These are phyloP conservation scores for Postia placenta DNA, from an alignment of 768 basidiomycete genomes.

Conservation along the genomic window DNA sequence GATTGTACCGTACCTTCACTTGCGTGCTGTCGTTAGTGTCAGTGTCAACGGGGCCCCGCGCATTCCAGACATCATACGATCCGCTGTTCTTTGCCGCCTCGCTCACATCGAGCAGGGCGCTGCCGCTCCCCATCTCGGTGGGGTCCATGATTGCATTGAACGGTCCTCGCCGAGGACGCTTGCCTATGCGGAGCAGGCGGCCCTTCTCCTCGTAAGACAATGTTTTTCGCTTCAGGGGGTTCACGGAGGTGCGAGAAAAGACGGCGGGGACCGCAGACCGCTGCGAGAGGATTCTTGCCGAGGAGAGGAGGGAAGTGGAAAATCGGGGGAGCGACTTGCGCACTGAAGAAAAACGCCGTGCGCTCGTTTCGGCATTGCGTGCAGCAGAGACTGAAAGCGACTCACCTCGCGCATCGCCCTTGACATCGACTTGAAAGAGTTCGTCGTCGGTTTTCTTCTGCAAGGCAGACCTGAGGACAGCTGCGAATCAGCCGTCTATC, in stretches of 20 bases:
- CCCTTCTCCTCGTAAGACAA: constrained; percentile 69
- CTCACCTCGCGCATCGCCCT: constrained; percentile 71
- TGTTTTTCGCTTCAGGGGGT: constrained; percentile 35
- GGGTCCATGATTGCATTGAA: constrained; percentile 69
- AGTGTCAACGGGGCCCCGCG: no score
- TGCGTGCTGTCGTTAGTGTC: constrained; percentile 23
- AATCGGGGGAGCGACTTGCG: constrained; percentile 53
- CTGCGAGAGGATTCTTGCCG: constrained; percentile 74
- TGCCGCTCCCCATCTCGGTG: constrained; percentile 59
- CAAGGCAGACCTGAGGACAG: constrained; percentile 43
- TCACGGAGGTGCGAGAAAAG: constrained; percentile 44
- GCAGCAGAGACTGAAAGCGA: background rate
- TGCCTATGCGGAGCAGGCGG: constrained; percentile 69
- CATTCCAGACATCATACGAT: constrained; percentile 58
- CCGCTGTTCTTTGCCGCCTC: constrained; percentile 67
- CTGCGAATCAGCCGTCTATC: background rate
- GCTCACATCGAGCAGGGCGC: constrained; percentile 55
- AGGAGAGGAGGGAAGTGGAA: constrained; percentile 49
- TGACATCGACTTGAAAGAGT: constrained; percentile 75
- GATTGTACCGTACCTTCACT: constrained; percentile 43
- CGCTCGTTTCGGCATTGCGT: no score
- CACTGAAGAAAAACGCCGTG: constrained; percentile 33
- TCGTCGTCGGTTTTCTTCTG: constrained; percentile 67
- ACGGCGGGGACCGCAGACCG: constrained; percentile 88
- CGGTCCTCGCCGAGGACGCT: constrained; percentile 63